phyloP scores from a whole-genome alignment of 257 asterid species.

The Gardenia jasminoides region DNA sequence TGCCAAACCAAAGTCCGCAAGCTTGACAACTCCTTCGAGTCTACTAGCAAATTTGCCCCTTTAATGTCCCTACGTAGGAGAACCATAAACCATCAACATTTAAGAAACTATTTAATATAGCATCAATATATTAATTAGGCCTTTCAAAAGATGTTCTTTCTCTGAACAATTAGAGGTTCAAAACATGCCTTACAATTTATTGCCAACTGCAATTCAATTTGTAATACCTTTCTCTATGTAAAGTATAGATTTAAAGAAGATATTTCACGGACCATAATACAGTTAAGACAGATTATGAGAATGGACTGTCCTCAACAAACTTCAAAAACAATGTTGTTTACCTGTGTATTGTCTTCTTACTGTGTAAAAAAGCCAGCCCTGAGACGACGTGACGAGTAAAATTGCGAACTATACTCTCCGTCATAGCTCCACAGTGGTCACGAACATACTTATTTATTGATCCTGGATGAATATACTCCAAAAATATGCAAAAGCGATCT shows the following conservation, averaged over 20 bases:
- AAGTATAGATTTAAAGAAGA: not conserved
- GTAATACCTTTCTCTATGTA: not conserved
- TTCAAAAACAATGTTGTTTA: conserved; percentile 9
- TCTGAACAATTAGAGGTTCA: not conserved
- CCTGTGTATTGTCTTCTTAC: conserved; percentile 85
- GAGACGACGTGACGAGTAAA: conserved; percentile 87
- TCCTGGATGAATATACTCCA: conserved; percentile 96
- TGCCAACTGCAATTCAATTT: not conserved
- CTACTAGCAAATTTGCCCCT: conserved; percentile 89
- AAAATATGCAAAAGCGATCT: conserved; percentile 84
- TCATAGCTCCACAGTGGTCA: conserved; percentile 76
- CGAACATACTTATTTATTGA: conserved; percentile 62
- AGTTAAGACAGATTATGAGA: conserved; percentile 1
- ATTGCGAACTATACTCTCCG: conserved; percentile 77
- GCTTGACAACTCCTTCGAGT: conserved; percentile 84
- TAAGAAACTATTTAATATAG: not conserved
- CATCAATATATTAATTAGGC: not conserved
- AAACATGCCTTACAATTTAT: not conserved
- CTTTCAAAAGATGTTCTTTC: not conserved
- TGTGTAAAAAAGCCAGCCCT: conserved; percentile 85
- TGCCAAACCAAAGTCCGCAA: conserved; percentile 92
- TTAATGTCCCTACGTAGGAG: conserved; percentile 69
- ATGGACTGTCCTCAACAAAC: not conserved
- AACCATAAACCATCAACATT: conserved; percentile 18
- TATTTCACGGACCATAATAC: not conserved